Evolutionary conservation across 1,284 basidiomycete genomes (phyloP).

Genomic region (Trichosporon sp.): DNA sequence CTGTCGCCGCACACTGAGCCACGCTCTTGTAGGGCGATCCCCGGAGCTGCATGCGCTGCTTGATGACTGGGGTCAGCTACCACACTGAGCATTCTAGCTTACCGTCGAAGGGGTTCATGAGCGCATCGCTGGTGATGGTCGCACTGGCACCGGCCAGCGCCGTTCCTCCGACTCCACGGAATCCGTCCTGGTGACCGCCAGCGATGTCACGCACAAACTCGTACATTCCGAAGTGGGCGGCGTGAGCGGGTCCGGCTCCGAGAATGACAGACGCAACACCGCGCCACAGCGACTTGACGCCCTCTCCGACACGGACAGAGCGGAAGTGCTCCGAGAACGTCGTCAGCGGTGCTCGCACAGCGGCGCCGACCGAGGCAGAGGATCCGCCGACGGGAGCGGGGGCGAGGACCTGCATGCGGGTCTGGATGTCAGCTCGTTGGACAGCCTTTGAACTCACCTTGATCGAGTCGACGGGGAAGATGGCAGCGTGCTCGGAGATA

Average conservation of each 20-base stretch:
- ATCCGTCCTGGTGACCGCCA: conserved; percentile 65
- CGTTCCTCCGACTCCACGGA: conserved; percentile 58
- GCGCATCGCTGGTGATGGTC: conserved; percentile 90
- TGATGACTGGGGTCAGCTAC: conserved; percentile 71
- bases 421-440: conserved; percentile 61
- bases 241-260: conserved; percentile 97
- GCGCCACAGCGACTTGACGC: conserved; percentile 86
- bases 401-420: conserved; percentile 94
- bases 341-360: conserved; percentile 41
- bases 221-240: conserved; percentile 95
- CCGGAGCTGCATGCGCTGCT: conserved; percentile 98
- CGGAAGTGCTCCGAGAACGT: conserved; percentile 52
- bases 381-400: conserved; percentile 65
- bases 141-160: conserved; percentile 92
- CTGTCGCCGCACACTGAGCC: conserved; percentile 72
- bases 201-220: conserved; percentile 91
- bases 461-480: conserved; percentile 98
- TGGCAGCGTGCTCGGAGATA: conserved; percentile 97
- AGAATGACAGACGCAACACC: conserved; percentile 97
- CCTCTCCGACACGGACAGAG: conserved; percentile 82
- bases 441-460: conserved; percentile 66
- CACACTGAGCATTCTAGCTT: conserved; percentile 40
- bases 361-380: conserved; percentile 58
- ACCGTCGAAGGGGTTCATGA: conserved; percentile 99
- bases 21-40: conserved; percentile 87